Evolutionary conservation across 345 rosid genomes (phyloP).

Genomic region (Hevea brasiliensis): DNA sequence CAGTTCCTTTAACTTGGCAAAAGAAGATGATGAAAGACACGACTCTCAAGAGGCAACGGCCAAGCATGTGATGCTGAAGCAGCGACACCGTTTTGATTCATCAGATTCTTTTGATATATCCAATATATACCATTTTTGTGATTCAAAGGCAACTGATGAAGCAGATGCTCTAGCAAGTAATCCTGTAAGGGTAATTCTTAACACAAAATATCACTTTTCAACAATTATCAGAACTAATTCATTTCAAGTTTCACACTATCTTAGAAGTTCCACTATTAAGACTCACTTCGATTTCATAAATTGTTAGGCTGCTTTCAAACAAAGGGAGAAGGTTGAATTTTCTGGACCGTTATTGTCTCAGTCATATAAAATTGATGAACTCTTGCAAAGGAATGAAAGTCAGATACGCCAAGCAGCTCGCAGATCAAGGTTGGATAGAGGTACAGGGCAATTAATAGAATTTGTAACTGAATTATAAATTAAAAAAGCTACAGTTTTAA

Average conservation of each 20-base stretch:
- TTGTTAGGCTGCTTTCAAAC: conserved; percentile 11
- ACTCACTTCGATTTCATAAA: not conserved
- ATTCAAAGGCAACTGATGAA: conserved; percentile 18
- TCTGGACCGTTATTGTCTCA: conserved; percentile 55
- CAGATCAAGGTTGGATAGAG: conserved; percentile 46
- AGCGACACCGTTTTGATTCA: conserved; percentile 12
- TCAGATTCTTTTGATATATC: conserved; percentile 38
- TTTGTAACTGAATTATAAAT: too few relatives aligned
- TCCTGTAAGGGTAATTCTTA: conserved; percentile 29
- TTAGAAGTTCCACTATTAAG: not conserved
- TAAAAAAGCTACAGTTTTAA: too few relatives aligned
- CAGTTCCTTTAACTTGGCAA: conserved; percentile 27
- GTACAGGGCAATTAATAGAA: conserved; percentile 15
- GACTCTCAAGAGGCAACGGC: conserved; percentile 7
- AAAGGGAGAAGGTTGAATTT: conserved; percentile 17
- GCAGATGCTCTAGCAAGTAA: conserved; percentile 25
- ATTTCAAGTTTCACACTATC: too few relatives aligned
- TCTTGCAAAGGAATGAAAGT: conserved; percentile 52
- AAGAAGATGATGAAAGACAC: conserved; percentile 21
- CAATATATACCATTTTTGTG: conserved; percentile 28
- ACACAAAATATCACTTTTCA: not conserved
- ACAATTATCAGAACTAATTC: not conserved
- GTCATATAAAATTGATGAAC: conserved; percentile 44
- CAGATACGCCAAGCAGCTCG: conserved; percentile 51
- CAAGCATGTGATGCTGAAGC: conserved; percentile 7